Conservation (phyloP, 2,329 filamentous ascomycete genomes). For the Pseudopyrenochaeta lycopersici region DNA sequence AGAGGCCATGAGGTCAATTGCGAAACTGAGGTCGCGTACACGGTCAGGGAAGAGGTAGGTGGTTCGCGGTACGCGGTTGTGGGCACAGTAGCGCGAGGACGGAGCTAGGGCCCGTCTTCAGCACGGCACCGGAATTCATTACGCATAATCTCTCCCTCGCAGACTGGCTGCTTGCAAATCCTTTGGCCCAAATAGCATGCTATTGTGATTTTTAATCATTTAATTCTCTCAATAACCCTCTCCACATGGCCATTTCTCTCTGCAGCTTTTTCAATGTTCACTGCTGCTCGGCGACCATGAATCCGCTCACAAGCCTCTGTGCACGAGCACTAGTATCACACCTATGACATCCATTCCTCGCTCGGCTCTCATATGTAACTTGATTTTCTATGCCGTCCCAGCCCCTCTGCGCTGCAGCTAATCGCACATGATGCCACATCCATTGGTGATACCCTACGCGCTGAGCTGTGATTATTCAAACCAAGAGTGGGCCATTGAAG, state of each 20-base stretch:
- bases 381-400: constrained; percentile 43
- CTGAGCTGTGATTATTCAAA: constrained; percentile 18
- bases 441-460: constrained; percentile 36
- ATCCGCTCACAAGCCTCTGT: constrained; percentile 31
- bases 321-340: constrained; percentile 39
- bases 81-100: constrained; percentile 20
- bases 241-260: constrained; percentile 1
- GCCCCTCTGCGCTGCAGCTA: constrained; percentile 43
- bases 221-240: not conserved
- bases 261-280: constrained; percentile 7
- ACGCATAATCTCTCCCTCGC: constrained; percentile 22
- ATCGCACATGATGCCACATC: constrained; percentile 29
- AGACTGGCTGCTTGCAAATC: constrained; percentile 7
- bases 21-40: constrained; percentile 28
- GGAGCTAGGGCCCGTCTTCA: constrained; percentile 32
- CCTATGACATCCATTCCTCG: constrained; percentile 37
- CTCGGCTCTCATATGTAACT: constrained; percentile 38
- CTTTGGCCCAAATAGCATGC: constrained; percentile 1
- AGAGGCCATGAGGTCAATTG: constrained; percentile 49
- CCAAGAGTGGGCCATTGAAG: constrained; percentile 12
- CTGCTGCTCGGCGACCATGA: constrained; percentile 17
- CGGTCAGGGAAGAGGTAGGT: constrained; percentile 23
- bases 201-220: constrained; percentile 1
- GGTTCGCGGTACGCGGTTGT: constrained; percentile 23
- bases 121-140: constrained; percentile 29